Conservation (phyloP, 2,329 filamentous ascomycete genomes). For the Ceratocystis ficicola region DNA sequence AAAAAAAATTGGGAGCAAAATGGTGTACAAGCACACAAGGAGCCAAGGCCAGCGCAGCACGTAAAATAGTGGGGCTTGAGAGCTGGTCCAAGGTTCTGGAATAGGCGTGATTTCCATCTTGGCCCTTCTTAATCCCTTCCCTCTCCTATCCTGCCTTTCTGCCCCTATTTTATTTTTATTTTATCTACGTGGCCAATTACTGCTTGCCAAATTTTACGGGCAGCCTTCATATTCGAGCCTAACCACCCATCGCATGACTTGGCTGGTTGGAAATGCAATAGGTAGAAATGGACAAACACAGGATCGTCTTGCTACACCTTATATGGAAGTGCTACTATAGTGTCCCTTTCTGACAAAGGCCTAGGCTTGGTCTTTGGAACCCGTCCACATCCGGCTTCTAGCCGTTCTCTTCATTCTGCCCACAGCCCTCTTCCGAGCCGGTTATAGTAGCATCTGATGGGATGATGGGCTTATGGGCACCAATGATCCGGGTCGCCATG, state of each 20-base stretch:
- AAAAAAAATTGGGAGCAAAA: not conserved
- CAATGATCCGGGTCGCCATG: no score
- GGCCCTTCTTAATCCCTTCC: not conserved
- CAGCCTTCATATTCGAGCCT: not conserved
- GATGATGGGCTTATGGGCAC: no score
- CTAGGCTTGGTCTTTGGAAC: no score
- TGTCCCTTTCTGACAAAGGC: no score
- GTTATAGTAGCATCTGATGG: no score
- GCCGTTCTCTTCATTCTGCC: no score
- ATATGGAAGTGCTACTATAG: no score
- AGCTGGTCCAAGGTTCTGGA: slow-evolving; percentile 3
- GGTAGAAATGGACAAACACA: not conserved
- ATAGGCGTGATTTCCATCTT: not conserved
- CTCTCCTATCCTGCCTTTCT: not conserved
- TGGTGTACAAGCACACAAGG: not conserved
- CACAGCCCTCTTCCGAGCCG: no score
- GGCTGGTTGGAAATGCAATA: not conserved
- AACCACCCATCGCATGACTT: not conserved
- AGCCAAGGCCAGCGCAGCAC: slow-evolving; percentile 3
- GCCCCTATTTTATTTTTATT: not conserved
- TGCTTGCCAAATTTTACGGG: not conserved
- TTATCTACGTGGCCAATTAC: not conserved
- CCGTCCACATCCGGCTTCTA: no score
- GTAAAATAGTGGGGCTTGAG: not conserved
- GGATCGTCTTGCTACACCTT: no score